These are phyloP conservation scores for Rhododendron mucronatum DNA, from an alignment of 148 eudicot genomes.

Conservation along the genomic window DNA sequence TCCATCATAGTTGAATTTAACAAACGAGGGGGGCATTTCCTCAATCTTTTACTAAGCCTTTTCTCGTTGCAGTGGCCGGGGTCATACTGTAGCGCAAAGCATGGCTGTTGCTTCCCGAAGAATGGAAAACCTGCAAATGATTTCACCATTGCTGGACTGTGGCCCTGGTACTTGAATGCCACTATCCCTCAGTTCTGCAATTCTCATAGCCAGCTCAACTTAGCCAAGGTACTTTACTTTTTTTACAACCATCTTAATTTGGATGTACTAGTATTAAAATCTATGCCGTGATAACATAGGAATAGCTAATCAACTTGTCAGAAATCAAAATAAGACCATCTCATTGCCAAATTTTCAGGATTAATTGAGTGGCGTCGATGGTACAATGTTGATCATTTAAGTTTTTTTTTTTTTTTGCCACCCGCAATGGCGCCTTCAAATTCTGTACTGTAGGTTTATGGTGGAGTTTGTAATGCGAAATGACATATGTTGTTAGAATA, in stretches of 20 bases:
- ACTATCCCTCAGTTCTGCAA: background rate
- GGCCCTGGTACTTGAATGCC: background rate
- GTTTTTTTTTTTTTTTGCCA: background rate
- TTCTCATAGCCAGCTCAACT: background rate
- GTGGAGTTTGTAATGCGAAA: background rate
- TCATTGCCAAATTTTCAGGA: background rate
- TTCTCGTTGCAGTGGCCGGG: background rate
- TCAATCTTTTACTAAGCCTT: background rate
- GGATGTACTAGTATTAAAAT: background rate
- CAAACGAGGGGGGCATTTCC: too few species aligned
- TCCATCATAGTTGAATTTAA: too few species aligned
- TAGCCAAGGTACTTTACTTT: background rate
- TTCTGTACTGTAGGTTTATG: background rate
- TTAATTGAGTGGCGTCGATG: background rate
- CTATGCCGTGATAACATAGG: background rate
- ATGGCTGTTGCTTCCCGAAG: conserved; percentile 10
- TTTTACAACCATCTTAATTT: background rate
- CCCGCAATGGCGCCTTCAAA: background rate
- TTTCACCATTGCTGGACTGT: conserved; percentile 6
- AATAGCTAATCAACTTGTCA: background rate
- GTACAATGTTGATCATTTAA: background rate
- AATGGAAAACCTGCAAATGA: background rate
- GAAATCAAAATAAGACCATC: background rate
- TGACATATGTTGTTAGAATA: background rate
- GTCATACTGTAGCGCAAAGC: background rate